These are phyloP conservation scores for Rossbeevera mucosa DNA, from an alignment of 768 basidiomycete genomes.

Conservation along the genomic window DNA sequence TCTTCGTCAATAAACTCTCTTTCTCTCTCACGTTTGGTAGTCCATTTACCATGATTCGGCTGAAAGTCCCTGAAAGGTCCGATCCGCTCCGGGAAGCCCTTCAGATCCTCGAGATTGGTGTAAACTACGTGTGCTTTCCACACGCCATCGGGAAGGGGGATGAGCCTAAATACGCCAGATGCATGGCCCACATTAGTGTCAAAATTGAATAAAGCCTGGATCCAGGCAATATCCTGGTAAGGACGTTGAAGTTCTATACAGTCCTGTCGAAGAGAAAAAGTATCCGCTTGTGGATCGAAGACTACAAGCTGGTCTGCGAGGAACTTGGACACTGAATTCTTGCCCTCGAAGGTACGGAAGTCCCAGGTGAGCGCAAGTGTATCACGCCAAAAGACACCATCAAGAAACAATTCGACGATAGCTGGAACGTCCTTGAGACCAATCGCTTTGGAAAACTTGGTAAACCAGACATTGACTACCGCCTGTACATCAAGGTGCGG, in stretches of 20 bases:
- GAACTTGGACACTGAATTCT: constrained; percentile 37
- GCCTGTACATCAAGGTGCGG: constrained; percentile 33
- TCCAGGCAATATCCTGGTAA: constrained; percentile 37
- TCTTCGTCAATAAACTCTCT: constrained; percentile 35
- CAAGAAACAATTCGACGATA: constrained; percentile 32
- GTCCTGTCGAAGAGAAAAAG: constrained; percentile 23
- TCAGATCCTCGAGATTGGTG: constrained; percentile 49
- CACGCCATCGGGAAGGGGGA: constrained; percentile 37
- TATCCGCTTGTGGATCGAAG: constrained; percentile 15
- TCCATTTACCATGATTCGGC: constrained; percentile 34
- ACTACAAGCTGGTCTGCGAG: constrained; percentile 41
- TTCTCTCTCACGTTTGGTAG: constrained; percentile 24
- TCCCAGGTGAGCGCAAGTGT: constrained; percentile 61
- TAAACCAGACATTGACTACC: constrained; percentile 40
- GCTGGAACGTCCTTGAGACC: constrained; percentile 32
- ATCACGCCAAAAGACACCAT: constrained; percentile 52
- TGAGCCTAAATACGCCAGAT: constrained; percentile 43
- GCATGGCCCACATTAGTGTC: constrained; percentile 37
- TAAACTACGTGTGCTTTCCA: constrained; percentile 49
- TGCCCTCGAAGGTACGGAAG: constrained; percentile 52
- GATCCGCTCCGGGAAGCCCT: constrained; percentile 39
- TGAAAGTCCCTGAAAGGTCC: constrained; percentile 43
- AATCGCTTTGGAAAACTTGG: constrained; percentile 33
- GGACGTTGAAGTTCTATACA: constrained; percentile 21
- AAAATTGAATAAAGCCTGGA: constrained; percentile 44